Evolutionary conservation across 2,329 filamentous ascomycete genomes (phyloP), one percentile per base, ranked within the genome.

Genomic region (Hymenoscyphus albidus): DNA sequence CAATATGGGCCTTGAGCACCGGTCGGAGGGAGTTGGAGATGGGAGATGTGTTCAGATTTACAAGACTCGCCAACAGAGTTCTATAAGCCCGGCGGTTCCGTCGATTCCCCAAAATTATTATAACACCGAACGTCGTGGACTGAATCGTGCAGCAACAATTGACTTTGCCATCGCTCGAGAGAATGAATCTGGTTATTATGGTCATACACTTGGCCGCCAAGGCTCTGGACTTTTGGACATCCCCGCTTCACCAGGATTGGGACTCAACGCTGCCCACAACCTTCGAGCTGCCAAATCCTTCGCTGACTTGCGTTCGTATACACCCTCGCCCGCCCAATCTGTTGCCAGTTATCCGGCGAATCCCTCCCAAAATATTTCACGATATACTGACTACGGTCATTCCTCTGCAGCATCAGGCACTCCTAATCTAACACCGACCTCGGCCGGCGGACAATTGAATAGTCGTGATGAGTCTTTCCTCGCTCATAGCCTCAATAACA

Each of bases 251-350:
- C 91, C 85, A 18, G 86, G 88, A 58, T 74, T 80, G 56, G 78
- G 83, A 59, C 81, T 88, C 65, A 88, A 88, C 39, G 86, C 90
- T 58, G 89, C 82, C 64, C 85, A 92, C 75, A 94, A 94, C 73
- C 85, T 99, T 42, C 89, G 95, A 55, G 92, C 92, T 35, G 95
- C 94, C 67, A 98, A 98, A 81, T 98, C 94, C 60, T 97, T 97
- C 76, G 95, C 94, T 42, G 95, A 99, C 75, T 81, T 99, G 68
- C 90, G 94, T 69, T 96, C 93, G 1, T 97, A 96, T 79, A 97
- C 93, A 16, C 94, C 94, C 12, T 98, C 94, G 71, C 94, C 95
- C 5, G 94, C 91, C 2, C 89, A 89, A 7, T 97, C 95, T 13
- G 92, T 92, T 18, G 92, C 92, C 5, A 96, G 92, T 80, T 97